Evolutionary conservation across 2,329 filamentous ascomycete genomes (phyloP).

Genomic region (Fusarium sp.): DNA sequence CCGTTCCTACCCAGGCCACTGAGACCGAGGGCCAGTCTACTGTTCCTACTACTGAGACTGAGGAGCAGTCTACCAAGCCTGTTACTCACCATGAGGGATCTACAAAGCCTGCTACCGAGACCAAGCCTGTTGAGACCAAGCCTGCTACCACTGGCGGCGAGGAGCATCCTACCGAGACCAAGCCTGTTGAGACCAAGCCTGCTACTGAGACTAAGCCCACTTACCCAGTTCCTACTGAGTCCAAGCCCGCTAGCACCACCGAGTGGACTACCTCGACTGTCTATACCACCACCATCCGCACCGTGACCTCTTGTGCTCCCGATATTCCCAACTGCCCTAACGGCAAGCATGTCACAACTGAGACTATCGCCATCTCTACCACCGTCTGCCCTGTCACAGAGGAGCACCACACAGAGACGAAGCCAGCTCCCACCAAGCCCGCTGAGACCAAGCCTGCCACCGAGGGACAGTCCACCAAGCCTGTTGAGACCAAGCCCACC

Average conservation of each 20-base stretch:
- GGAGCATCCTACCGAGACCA: no score
- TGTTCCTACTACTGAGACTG: neutral
- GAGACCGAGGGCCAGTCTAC: constrained; percentile 3
- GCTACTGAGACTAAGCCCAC: neutral
- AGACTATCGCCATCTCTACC: neutral
- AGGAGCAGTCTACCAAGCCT: neutral
- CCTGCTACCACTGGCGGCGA: no score
- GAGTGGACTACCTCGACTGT: neutral
- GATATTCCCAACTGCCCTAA: neutral
- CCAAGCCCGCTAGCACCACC: neutral
- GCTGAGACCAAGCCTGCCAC: neutral
- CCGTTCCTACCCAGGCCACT: constrained; percentile 1
- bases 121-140: neutral
- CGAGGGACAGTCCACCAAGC: neutral
- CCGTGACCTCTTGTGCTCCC: neutral
- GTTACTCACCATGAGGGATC: neutral
- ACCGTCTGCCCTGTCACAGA: neutral
- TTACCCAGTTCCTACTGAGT: neutral
- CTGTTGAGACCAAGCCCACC: neutral
- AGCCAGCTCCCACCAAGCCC: neutral
- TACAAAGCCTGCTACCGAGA: constrained; percentile 14
- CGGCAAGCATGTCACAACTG: neutral
- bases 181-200: neutral
- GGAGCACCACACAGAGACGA: neutral
- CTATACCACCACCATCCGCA: constrained; percentile 1